Conservation (phyloP, 768 basidiomycete genomes). For the Coprinopsis marcescibilis region DNA sequence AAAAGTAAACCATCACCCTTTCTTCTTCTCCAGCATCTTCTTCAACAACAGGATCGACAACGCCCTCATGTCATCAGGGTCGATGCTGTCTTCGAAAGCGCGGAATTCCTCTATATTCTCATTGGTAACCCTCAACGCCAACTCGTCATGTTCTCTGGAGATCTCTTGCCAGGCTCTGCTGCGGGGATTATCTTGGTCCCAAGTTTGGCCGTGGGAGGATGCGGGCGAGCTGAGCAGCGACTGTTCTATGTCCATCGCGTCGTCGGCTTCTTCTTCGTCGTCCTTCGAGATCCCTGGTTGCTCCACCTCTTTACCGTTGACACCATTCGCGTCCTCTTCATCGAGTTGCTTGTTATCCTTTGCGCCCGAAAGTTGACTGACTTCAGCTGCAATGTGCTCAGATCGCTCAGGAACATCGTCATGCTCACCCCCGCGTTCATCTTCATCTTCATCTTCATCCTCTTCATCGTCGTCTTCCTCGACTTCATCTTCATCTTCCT, state of each 20-base stretch:
- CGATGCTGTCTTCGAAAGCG: not conserved
- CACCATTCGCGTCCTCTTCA: not conserved
- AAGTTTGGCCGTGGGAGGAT: not conserved
- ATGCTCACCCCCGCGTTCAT: not conserved
- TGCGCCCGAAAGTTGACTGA: not conserved
- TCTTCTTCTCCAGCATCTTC: not conserved
- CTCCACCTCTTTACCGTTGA: not conserved
- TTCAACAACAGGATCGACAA: not conserved
- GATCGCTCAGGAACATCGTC: not conserved
- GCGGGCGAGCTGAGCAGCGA: no score
- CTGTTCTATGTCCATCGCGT: not conserved
- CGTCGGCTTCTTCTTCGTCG: not conserved
- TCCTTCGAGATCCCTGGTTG: no score
- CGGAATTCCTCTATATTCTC: not conserved
- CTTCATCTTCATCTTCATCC: not conserved
- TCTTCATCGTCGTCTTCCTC: not conserved
- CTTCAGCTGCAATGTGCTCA: not conserved
- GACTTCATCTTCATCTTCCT: no score
- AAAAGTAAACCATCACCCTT: no score
- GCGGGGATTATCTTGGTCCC: not conserved
- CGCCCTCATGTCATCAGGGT: not conserved
- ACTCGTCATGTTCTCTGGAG: not conserved
- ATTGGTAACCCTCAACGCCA: not conserved
- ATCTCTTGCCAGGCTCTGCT: not conserved
- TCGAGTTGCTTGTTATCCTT: not conserved